Conservation (phyloP, 1,284 basidiomycete species). For the Ceratobasidium sp. region DNA sequence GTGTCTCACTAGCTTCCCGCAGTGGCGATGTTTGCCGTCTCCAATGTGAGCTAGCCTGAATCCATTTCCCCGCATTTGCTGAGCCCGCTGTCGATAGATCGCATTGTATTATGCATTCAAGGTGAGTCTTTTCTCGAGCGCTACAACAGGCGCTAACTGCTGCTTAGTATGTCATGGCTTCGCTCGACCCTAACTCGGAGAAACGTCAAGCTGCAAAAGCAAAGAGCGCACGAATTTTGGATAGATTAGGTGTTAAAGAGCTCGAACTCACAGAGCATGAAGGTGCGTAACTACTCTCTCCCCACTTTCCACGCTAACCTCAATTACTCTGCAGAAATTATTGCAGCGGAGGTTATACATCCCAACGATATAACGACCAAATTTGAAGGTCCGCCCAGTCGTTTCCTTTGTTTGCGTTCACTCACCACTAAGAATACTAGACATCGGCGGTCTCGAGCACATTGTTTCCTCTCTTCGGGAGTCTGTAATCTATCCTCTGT, state of each 20-base stretch:
- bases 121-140: not conserved
- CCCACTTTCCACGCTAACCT: constrained; percentile 11
- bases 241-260: constrained; percentile 78
- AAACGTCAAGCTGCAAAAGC: constrained; percentile 62
- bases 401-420: constrained; percentile 8
- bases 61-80: constrained; percentile 9
- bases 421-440: constrained; percentile 59
- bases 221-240: constrained; percentile 79
- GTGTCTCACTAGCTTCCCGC: constrained; percentile 22
- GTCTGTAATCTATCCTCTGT: constrained; percentile 96
- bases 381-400: constrained; percentile 67
- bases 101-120: constrained; percentile 67
- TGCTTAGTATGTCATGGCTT: constrained; percentile 60
- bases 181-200: constrained; percentile 52
- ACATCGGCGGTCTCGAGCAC: constrained; percentile 95
- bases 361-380: constrained; percentile 84
- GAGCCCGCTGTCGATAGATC: constrained; percentile 56
- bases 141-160: not conserved
- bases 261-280: constrained; percentile 86
- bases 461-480: constrained; percentile 94
- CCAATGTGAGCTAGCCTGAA: constrained; percentile 66
- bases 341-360: constrained; percentile 87
- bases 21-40: constrained; percentile 75
- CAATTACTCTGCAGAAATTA: constrained; percentile 68
- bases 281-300: constrained; percentile 63